Base-by-base conservation (phyloP, 495 filamentous ascomycete species). In the Trichoderma orchidacearum region DNA sequence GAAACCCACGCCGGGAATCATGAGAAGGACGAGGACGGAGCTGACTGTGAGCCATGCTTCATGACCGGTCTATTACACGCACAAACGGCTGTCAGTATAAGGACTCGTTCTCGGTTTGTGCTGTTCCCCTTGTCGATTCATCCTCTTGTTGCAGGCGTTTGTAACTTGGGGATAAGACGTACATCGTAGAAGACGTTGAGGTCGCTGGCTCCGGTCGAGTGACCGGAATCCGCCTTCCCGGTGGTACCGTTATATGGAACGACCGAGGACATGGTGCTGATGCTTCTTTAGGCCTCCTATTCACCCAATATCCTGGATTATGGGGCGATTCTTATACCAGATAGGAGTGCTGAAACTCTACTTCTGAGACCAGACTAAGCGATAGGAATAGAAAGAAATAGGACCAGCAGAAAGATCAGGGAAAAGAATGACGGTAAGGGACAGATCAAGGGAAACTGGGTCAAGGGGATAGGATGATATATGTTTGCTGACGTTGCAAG, bases 1-100 rank as follows among this genome's bases (percentile, higher is more conserved):
- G 75, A 96, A 90, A 21, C 90, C 90, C 71, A 95, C 87, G 59
- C 90, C 90, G 12, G 90, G 90, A 64, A 94, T 67, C 58, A 67
- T 67, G 45, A 61, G 65, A 58, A 63, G 65, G 32, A 64, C 64
- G 13, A 66, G 59, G 55, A 58, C 59, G 30, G 60, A 58, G 60
- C 60, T 62, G 32, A 63, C 38, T 48, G 6, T 58, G 53, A 53
- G 60, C 55, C 32, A 57, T 30, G 56, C 31, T 17, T 52, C 34
- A 13, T 57, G 27, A 27, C 56, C 56, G 12, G 56, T 34, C 56
- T 57, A 23, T 17, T 30, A 11, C 8, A 11, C 17, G 15, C 18
- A 1, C 15, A n/a, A 27, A 21, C 45, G 6, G 45, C 11, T 21
- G 45, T 6, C 12, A 25, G 45, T 25, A n/a, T n/a, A n/a, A n/a